Base-by-base conservation (phyloP, 2,329 filamentous ascomycete species). In the Cercospora janseana region DNA sequence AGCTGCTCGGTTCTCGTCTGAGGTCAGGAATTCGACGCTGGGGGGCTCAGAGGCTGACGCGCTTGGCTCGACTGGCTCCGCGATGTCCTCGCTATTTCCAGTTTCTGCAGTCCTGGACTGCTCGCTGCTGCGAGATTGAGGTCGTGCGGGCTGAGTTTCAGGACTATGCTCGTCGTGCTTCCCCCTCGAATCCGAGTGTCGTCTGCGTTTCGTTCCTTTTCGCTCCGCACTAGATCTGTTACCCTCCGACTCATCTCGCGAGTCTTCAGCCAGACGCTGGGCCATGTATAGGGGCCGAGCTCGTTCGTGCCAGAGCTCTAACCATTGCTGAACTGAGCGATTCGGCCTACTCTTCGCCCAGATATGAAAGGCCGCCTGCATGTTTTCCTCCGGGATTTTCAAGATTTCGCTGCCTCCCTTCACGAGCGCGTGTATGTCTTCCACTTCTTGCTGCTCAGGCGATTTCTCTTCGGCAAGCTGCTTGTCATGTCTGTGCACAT, bases 251-350 rank as follows among this genome's bases (percentile, higher is more conserved):
- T 13, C n/a, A 3, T 46, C 23, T 16, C 32, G 31, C 4, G 38
- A 12, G 13, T 20, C 6, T 13, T 26, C 12, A 27, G 23, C 31
- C 10, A 10, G 13, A 21, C 31, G 32, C 21, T 49, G 46, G 20
- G 23, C 26, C 24, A 27, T 28, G n/a, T 38, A 45, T 8, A 53
- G 45, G 1, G 67, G 66, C 16, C 53, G 46, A 7, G 66, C 64
- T 12, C 46, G 35, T 7, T 54, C 29, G 28, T 62, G 48, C 23
- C 61, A 69, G 28, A 62, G 61, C 1, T 38, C 34, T 6, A 42
- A 45, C 66, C 66, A 69, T 21, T 57, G 54, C 20, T 57, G 40
- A 2, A 59, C 59, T 6, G 60, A 58, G 24, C 63, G 63, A 6
- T 50, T 37, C 18, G 49, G 44, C 35, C 50, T 45, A 8, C 43